Conservation (phyloP, 108 stramenopile species). For the Nitzschia sp. region DNA sequence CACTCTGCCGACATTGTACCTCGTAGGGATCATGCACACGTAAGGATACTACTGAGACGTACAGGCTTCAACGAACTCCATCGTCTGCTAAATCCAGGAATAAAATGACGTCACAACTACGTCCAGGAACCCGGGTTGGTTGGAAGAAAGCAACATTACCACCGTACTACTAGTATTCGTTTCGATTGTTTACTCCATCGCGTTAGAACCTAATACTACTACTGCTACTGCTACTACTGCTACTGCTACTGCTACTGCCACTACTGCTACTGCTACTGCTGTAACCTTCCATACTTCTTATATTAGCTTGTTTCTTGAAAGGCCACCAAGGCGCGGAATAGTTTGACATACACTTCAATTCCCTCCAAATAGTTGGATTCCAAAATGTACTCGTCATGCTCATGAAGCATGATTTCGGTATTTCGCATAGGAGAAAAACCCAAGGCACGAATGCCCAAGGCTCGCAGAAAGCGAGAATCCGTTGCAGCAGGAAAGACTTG, state of each 20-base stretch:
- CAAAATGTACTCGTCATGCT: slow-evolving; percentile 93
- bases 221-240: too few species aligned
- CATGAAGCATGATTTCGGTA: slow-evolving; percentile 92
- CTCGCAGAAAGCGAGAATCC: slow-evolving; percentile 89
- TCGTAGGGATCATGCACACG: too few species aligned
- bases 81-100: too few species aligned
- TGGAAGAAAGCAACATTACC: too few species aligned
- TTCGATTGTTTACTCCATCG: too few species aligned
- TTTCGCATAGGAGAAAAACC: slow-evolving; percentile 95
- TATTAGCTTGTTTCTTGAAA: slow-evolving; percentile 3
- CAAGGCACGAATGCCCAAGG: slow-evolving; percentile 85
- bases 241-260: neutral
- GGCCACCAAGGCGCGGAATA: slow-evolving; percentile 45
- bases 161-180: too few species aligned
- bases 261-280: neutral
- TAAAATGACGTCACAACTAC: too few species aligned
- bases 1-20: too few species aligned
- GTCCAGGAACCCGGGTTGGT: too few species aligned
- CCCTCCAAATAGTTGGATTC: slow-evolving; percentile 89
- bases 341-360: slow-evolving; percentile 80
- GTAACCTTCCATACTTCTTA: neutral
- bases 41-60: too few species aligned
- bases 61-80: too few species aligned
- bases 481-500: slow-evolving; percentile 97
- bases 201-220: too few species aligned